phyloP scores from a whole-genome alignment of 208 protist genomes.

The Acanthamoeba culbertsoni region DNA sequence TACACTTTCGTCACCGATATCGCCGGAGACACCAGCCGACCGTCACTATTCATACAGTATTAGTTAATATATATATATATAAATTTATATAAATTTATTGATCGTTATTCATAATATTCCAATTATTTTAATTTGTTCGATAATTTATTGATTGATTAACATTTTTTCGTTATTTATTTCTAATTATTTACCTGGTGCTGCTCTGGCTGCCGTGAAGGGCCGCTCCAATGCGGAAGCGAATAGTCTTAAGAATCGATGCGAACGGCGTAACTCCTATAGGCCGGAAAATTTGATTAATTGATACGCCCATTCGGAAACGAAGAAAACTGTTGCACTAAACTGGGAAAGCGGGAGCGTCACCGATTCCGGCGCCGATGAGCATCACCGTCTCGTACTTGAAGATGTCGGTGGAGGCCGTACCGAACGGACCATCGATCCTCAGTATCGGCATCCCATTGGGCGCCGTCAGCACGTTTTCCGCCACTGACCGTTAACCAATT shows the following conservation, averaged over 20 bases:
- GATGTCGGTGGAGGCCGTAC: slow-evolving; percentile 81
- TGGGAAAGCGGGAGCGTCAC: not conserved
- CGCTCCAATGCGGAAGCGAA: slow-evolving; percentile 70
- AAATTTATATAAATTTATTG: too few relatives aligned
- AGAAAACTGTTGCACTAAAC: not conserved
- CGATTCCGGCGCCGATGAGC: slow-evolving; percentile 83
- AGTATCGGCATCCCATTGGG: slow-evolving; percentile 71
- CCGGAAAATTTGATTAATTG: not conserved
- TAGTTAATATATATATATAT: slow-evolving; percentile 18
- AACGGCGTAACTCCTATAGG: slow-evolving; percentile 82
- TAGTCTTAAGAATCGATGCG: slow-evolving; percentile 80
- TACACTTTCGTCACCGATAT: slow-evolving; percentile 75
- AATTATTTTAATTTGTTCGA: too few relatives aligned
- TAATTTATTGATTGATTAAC: too few relatives aligned
- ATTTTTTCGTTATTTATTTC: too few relatives aligned
- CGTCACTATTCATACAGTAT: not conserved
- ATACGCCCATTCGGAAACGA: too few relatives aligned
- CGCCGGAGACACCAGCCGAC: not conserved
- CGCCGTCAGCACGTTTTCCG: slow-evolving; percentile 62
- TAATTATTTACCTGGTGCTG: not conserved
- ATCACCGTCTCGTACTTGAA: slow-evolving; percentile 81
- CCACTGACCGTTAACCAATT: too few relatives aligned
- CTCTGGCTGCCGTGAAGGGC: not conserved
- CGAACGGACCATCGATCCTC: slow-evolving; percentile 84
- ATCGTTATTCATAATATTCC: too few relatives aligned